Evolutionary conservation across 1,284 basidiomycete genomes (phyloP), one percentile per base, ranked within the genome.

Genomic region (Moesziomyces antarcticus): DNA sequence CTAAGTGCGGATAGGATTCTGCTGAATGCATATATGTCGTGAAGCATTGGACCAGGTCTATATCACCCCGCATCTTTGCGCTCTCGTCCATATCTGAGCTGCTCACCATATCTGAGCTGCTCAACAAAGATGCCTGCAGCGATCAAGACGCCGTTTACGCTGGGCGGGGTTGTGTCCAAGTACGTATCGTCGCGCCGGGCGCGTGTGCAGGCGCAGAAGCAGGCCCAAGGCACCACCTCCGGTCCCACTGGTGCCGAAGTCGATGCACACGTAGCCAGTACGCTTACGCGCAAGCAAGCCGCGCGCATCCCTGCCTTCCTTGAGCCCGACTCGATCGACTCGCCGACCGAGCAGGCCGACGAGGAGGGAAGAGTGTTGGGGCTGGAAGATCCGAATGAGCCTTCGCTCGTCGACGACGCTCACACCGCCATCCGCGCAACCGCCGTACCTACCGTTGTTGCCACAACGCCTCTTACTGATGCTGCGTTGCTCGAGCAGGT

Each of bases 341-440:
- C 41, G 14, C 40, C 48, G 1, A 8, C 35, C 16, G 52, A 22
- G 22, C 57, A 61, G 47, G 50, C 56, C 4, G 77, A 73, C 43
- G 40, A 56, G 1, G 22, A 62, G 40, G 77, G 75, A 16, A 56
- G 70, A 0, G 63, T 53, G 24, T 42, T 75, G 0, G 77, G 76
- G 0, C 46, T 79, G 3, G 73, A 79, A 43, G 76, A 79, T 42
- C 66, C 73, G 1, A 16, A 60, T 30, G 73, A 79, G 5, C 62
- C 73, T 0, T 27, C 50, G 0, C 56, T 78, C 14, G 20, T 48
- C 5, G 76, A 78, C 14, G 66, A 73, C 24, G 69, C 73, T 11
- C n/a, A 27, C 5, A 56, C 56, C 1, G 49, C 37, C 4, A 7
- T 56, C 3, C 60, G 27, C 27, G 47, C 67, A 14, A 59, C 49